Conservation (phyloP, 441 rosid species). For the Viola pubescens region DNA sequence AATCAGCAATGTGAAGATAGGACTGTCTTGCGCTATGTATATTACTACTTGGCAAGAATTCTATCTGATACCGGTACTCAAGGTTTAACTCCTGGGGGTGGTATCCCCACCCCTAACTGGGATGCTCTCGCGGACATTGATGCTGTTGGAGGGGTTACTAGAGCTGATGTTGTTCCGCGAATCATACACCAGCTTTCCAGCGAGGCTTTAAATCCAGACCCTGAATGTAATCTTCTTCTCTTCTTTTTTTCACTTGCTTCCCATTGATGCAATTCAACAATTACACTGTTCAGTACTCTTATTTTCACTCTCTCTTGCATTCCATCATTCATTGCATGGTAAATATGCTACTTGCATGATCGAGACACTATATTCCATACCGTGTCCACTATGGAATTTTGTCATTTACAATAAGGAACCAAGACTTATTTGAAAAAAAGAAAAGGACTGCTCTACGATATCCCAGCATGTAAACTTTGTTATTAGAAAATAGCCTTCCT, state of each 20-base stretch:
- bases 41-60: constrained; percentile 96
- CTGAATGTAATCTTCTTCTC: constrained; percentile 56
- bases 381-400: background rate
- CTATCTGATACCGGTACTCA: constrained; percentile 80
- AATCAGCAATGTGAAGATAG: constrained; percentile 95
- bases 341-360: background rate
- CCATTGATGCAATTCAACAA: background rate
- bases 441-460: background rate
- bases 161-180: constrained; percentile 97
- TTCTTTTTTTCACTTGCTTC: constrained; percentile 8
- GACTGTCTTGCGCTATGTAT: constrained; percentile 90
- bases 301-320: background rate
- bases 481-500: too few species aligned
- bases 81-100: constrained; percentile 95
- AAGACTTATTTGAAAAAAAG: background rate
- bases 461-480: too few species aligned
- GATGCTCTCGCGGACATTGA: constrained; percentile 98
- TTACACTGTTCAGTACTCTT: background rate
- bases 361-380: background rate
- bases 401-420: background rate
- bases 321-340: too few species aligned
- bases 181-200: constrained; percentile 68
- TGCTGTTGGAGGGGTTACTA: constrained; percentile 95
- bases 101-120: constrained; percentile 99
- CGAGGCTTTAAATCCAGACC: constrained; percentile 67